Conservation (phyloP, 257 asterid genomes). For the Primulina tabacum region DNA sequence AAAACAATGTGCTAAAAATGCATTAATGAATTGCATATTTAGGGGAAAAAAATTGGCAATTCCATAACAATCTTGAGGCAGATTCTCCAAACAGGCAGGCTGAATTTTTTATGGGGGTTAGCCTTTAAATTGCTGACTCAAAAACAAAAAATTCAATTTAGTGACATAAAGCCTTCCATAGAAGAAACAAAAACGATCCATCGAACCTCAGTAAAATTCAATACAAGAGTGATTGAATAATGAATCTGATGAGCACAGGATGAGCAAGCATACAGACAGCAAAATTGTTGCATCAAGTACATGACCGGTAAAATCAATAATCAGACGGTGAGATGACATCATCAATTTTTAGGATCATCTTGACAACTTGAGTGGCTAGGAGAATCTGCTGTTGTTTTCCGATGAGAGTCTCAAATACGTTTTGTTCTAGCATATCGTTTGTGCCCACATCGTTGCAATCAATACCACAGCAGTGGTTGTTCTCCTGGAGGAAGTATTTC, state of each 20-base stretch:
- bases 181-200: background rate
- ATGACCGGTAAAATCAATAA: slow-evolving; percentile 33
- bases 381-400: slow-evolving; percentile 87
- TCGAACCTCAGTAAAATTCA: background rate
- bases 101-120: too few species aligned
- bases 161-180: background rate
- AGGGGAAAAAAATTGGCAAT: too few species aligned
- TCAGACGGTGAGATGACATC: slow-evolving; percentile 78
- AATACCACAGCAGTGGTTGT: slow-evolving; percentile 61
- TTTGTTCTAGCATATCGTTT: slow-evolving; percentile 82
- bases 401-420: slow-evolving; percentile 77
- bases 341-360: slow-evolving; percentile 87
- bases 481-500: slow-evolving; percentile 49
- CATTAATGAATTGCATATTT: background rate
- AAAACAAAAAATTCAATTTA: background rate
- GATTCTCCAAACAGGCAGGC: background rate
- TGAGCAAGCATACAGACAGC: slow-evolving; percentile 18
- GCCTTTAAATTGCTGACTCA: background rate
- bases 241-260: background rate
- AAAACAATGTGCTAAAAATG: background rate
- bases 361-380: slow-evolving; percentile 82
- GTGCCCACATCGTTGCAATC: slow-evolving; percentile 91
- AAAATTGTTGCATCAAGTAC: slow-evolving; percentile 11
- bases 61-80: background rate
- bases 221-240: background rate